phyloP scores from a whole-genome alignment of 2,329 filamentous ascomycete species.

The Magnaporthales sp. region DNA sequence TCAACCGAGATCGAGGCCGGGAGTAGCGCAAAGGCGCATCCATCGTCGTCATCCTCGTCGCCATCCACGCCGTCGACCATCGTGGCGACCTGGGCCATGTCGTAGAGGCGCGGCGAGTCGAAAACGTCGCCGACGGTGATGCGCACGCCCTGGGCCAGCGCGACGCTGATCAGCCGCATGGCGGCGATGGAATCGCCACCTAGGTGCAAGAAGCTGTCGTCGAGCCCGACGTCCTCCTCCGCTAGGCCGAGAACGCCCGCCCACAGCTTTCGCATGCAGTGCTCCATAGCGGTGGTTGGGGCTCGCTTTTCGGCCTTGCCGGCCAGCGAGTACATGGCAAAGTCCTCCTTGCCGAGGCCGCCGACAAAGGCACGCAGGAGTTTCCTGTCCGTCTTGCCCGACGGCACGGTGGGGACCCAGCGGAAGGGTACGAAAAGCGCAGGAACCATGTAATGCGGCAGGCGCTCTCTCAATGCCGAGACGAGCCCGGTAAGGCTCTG shows the following conservation, averaged over 20 bases:
- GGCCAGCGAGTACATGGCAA: slow-evolving; percentile 13
- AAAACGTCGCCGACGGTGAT: neutral
- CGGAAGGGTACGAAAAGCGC: slow-evolving; percentile 15
- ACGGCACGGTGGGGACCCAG: slow-evolving; percentile 16
- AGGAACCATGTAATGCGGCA: slow-evolving; percentile 16
- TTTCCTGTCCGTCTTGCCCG: slow-evolving; percentile 14
- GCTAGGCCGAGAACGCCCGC: neutral
- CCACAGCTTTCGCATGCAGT: neutral
- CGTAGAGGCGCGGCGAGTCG: neutral
- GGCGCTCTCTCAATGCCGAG: neutral
- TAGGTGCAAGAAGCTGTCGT: neutral
- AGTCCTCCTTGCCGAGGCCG: slow-evolving; percentile 5
- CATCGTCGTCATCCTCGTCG: neutral
- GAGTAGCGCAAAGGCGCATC: neutral
- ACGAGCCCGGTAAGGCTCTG: slow-evolving; percentile 7
- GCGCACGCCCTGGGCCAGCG: neutral
- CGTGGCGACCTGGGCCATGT: neutral
- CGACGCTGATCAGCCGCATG: neutral
- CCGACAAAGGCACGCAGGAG: slow-evolving; percentile 10
- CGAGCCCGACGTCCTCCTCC: neutral
- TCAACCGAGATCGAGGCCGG: neutral
- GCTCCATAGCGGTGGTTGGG: neutral
- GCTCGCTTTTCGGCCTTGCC: slow-evolving; percentile 9
- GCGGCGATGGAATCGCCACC: slow-evolving; percentile 3
- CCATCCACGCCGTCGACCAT: neutral